These are phyloP conservation scores for Aspergillus floridensis DNA, from an alignment of 2,329 filamentous ascomycete genomes.

Conservation along the genomic window DNA sequence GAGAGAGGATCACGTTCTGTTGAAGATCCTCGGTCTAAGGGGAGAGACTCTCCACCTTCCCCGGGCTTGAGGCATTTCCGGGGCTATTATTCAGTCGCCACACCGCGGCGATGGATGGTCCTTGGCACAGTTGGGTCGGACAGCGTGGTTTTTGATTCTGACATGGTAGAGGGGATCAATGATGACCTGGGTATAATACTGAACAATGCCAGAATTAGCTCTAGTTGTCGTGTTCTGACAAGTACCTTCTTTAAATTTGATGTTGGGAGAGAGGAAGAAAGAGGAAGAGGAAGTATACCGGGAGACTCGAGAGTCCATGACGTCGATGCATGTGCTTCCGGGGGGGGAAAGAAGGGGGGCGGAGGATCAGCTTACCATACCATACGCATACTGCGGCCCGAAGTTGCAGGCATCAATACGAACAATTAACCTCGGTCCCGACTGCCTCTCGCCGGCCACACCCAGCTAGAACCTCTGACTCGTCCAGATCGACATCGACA, in stretches of 20 bases:
- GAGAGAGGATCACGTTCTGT: constrained; percentile 36
- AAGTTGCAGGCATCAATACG: constrained; percentile 1
- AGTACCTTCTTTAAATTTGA: not conserved
- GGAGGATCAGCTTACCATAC: constrained; percentile 13
- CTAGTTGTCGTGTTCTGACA: not conserved
- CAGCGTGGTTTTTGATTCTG: not conserved
- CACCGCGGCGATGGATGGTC: not conserved
- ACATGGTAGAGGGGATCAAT: not conserved
- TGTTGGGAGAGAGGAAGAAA: not conserved
- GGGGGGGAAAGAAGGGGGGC: not conserved
- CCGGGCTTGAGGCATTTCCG: constrained; percentile 10
- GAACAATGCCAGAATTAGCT: not conserved
- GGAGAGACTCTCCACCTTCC: constrained; percentile 19
- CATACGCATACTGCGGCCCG: not conserved
- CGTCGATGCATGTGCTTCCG: constrained; percentile 17
- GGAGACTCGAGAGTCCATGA: constrained; percentile 6
- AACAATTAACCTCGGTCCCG: constrained; percentile 10
- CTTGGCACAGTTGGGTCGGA: not conserved
- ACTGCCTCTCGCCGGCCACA: not conserved
- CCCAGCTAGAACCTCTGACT: not conserved
- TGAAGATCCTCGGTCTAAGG: constrained; percentile 42
- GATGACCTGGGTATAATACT: not conserved
- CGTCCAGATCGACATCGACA: not conserved
- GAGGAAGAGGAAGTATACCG: no score
- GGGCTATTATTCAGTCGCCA: not conserved